Base-by-base conservation (phyloP, 129 eudicot species). In the Tagetes patula region DNA sequence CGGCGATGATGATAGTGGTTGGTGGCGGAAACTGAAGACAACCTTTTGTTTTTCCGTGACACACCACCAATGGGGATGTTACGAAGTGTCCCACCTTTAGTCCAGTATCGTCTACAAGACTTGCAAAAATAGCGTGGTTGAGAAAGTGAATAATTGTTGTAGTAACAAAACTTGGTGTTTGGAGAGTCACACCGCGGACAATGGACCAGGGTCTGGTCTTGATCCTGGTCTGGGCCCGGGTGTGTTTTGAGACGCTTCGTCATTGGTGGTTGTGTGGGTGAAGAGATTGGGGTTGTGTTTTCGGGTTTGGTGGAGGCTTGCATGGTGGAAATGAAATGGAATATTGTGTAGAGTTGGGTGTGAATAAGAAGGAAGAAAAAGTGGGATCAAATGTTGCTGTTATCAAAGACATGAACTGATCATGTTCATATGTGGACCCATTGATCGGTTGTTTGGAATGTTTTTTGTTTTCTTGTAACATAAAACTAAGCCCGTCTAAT, bases 21-120 rank as follows among this genome's bases (percentile, higher is more conserved):
- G 68, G 46, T 10, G 65, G 49, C 6, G 50, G 84, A 52, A 32
- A 12, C 3, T 4, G 80, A 64, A 7, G 86, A 62, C 3, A 68
- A 31, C 72, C 83, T 89, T 54, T 89, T 89, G 73, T 75, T 87
- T 52, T 92, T 89, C 46, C 96, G 74, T 56, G 95, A 84, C 4
- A 88, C 88, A 2, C 96, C 96, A n/a, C 98, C 98, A 4, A 86
- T 89, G 5, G 98, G 98, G 80, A 93, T 89, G 85, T 89, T 93
- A 49, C 98, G 76, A 4, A 93, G 87, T 70, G 96, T 87, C 20
- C 98, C 98, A 20, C 98, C 98, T 82, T 87, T 89, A 52, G 98
- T 93, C 98, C 98, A 93, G 30, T 93, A 93, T 36, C 98, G 79
- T 37, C 98, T 76, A 81, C 98, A 93, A 0, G 96, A 79, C 77